phyloP scores from a whole-genome alignment of 805 yeast genomes.

The Kazachstania psychrophila region DNA sequence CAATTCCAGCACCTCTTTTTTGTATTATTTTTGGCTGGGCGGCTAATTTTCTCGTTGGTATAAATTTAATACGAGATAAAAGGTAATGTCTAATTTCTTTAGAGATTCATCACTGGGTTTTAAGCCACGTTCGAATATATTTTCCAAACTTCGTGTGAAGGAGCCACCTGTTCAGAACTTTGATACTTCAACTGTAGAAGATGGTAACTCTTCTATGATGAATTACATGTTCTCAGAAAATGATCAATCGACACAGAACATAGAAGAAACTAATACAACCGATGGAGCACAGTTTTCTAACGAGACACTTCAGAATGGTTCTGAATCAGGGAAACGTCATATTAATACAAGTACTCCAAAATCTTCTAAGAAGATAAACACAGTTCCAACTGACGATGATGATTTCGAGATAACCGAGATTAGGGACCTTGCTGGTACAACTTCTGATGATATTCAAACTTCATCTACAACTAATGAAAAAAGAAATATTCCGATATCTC shows the following conservation, averaged over 20 bases:
- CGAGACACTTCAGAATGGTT: neutral
- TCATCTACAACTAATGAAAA: too few relatives aligned
- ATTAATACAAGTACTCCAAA: conserved; percentile 12
- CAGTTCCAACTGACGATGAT: conserved; percentile 17
- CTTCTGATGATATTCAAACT: too few relatives aligned
- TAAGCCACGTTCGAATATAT: conserved; percentile 28
- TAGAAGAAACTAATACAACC: neutral
- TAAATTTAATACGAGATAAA: neutral
- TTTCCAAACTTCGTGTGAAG: conserved; percentile 22
- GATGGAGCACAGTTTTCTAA: too few relatives aligned
- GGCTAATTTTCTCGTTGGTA: conserved; percentile 14
- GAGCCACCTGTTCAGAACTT: conserved; percentile 7
- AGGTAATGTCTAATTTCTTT: conserved; percentile 27
- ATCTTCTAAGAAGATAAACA: conserved; percentile 1
- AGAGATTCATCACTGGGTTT: conserved; percentile 26
- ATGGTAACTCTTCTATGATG: conserved; percentile 15
- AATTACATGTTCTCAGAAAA: conserved; percentile 11
- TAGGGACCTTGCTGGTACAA: conserved; percentile 17
- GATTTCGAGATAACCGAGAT: conserved; percentile 37
- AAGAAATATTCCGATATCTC: too few relatives aligned
- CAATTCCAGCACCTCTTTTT: too few relatives aligned
- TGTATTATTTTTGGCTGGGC: too few relatives aligned
- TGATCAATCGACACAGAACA: neutral
- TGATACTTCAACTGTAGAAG: conserved; percentile 7
- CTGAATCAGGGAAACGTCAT: neutral